These are phyloP conservation scores for Histomonas meleagridis DNA, from an alignment of 208 protist genomes.

Conservation along the genomic window DNA sequence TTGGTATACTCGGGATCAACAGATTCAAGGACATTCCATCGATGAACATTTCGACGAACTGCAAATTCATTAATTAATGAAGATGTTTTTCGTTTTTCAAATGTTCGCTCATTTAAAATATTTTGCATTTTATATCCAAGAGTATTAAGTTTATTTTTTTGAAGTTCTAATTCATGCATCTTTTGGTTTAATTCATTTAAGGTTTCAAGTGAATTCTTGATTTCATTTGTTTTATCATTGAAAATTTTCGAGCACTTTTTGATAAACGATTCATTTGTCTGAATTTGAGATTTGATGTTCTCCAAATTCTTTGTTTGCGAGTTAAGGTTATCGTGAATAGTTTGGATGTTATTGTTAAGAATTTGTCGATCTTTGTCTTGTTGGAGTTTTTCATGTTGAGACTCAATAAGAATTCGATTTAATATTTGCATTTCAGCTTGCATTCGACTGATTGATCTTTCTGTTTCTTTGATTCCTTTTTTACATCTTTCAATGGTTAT, in stretches of 20 bases:
- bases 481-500: background rate
- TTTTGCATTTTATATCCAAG: background rate
- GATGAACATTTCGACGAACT: background rate
- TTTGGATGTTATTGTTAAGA: background rate
- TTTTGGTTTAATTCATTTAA: background rate
- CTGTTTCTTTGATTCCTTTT: background rate
- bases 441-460: background rate
- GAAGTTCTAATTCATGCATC: background rate
- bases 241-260: background rate
- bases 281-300: background rate
- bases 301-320: background rate
- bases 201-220: background rate
- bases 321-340: background rate
- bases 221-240: background rate
- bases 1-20: background rate
- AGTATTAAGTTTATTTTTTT: background rate
- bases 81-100: background rate
- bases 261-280: background rate
- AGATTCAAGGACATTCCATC: background rate
- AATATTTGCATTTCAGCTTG: background rate
- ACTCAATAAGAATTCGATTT: background rate
- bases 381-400: background rate
- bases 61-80: slow-evolving; percentile 34
- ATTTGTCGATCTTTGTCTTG: background rate
- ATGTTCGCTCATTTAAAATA: background rate